Base-by-base conservation (phyloP, 805 yeast genomes). In the Cyberlindnera nakhonratchasimensis region DNA sequence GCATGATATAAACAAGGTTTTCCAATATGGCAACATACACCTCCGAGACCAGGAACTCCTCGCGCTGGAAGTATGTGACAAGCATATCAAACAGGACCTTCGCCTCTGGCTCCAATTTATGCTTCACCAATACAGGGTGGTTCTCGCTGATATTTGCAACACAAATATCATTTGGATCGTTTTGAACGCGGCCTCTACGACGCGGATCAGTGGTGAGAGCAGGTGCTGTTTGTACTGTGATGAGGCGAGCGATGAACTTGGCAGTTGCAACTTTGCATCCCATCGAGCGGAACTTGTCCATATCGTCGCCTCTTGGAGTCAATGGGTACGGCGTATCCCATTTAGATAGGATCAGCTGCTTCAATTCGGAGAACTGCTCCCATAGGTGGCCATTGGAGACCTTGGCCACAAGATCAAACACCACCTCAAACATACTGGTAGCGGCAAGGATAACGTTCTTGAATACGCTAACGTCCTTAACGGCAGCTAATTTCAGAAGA, bases 251-350 rank as follows among this genome's bases (percentile, higher is more conserved):
- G 10, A 87, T 75, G 45, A 90, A 79, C 62, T 84, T 86, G 39
- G 82, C 67, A n/a, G 83, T 69, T 22, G 90, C 81, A n/a, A 85
- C 64, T 59, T 76, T 79, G 35, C 80, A 66, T 12, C 83, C 79
- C 29, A 79, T 62, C 35, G 79, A 73, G 58, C 80, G 72, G 26
- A 66, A 55, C 23, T 63, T 65, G 42, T 59, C 59, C 5, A 50
- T 19, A 17, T 54, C 48, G 8, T 51, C 48, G 21, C 48, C 39
- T 12, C 43, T 39, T 33, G 69, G 66, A 40, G 65, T 60, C 42
- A 79, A 67, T 4, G 87, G 88, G 51, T 70, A 79, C 8, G 74
- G 50, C 4, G 77, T 59, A 18, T 71, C 75, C 79, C 87, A 86
- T 43, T 78, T 72, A 9, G 69, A 62, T n/a, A 85, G 59, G n/a